Evolutionary conservation across 2,329 filamentous ascomycete species (phyloP).

Genomic region (Pseudogymnoascus sp.): DNA sequence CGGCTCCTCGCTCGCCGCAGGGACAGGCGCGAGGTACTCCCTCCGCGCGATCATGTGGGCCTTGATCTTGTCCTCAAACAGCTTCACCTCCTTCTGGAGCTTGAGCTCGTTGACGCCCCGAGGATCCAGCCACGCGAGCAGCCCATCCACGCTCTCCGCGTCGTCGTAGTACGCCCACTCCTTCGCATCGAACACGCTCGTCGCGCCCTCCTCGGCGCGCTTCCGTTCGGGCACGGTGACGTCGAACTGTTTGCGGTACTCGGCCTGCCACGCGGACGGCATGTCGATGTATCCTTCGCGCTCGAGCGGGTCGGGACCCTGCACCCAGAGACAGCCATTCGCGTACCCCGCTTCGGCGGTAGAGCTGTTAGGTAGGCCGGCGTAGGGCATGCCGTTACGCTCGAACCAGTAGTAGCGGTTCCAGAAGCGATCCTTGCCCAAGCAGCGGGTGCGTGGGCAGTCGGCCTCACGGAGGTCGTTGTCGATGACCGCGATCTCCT

Average conservation of each 20-base stretch:
- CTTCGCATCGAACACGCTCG: constrained; percentile 63
- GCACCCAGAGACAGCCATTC: constrained; percentile 92
- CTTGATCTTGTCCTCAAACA: constrained; percentile 67
- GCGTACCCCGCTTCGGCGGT: constrained; percentile 82
- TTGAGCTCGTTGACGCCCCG: constrained; percentile 80
- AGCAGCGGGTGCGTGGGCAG: constrained; percentile 77
- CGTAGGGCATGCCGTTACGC: constrained; percentile 95
- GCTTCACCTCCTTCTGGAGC: constrained; percentile 74
- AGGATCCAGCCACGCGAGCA: constrained; percentile 82
- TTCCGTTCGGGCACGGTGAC: constrained; percentile 83
- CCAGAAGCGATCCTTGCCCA: constrained; percentile 95
- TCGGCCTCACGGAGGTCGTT: constrained; percentile 91
- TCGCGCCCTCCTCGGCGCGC: constrained; percentile 72
- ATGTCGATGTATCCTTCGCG: constrained; percentile 79
- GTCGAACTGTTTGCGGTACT: constrained; percentile 68
- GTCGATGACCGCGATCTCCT: constrained; percentile 75
- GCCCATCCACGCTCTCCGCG: constrained; percentile 63
- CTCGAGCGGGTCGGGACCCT: constrained; percentile 86
- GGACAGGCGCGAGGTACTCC: constrained; percentile 52
- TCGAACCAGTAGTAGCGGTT: constrained; percentile 99
- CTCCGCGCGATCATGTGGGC: constrained; percentile 74
- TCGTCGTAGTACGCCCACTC: constrained; percentile 94
- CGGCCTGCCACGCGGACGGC: constrained; percentile 57
- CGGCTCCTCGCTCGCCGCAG: constrained; percentile 31
- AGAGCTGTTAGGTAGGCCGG: constrained; percentile 76